Evolutionary conservation across 1,139 yeast species (phyloP).

Genomic region (Diutina siamensis): DNA sequence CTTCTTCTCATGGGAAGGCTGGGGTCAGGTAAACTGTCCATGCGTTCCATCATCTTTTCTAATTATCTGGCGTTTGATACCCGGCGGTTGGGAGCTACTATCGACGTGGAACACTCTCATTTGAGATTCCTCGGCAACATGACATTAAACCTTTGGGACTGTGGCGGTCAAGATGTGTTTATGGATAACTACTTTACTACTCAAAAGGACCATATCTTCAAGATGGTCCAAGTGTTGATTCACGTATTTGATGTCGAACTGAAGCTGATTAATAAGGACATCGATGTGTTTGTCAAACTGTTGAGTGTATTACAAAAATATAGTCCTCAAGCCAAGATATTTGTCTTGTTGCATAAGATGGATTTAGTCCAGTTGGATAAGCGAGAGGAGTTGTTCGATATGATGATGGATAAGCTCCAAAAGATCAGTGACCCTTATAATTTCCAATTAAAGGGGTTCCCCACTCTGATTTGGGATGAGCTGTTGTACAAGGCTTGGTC

Average conservation of each 20-base stretch:
- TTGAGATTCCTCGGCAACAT: conserved; percentile 84
- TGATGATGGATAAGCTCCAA: conserved; percentile 76
- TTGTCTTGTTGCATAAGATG: conserved; percentile 90
- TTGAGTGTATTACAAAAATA: conserved; percentile 71
- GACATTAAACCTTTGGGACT: conserved; percentile 95
- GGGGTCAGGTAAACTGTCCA: conserved; percentile 94
- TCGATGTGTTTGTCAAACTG: conserved; percentile 81
- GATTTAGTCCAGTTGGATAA: conserved; percentile 85
- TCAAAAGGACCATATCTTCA: conserved; percentile 83
- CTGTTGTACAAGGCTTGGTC: conserved; percentile 96
- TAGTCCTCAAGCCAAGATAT: conserved; percentile 86
- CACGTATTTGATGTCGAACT: conserved; percentile 96
- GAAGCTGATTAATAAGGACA: conserved; percentile 84
- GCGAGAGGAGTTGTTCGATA: conserved; percentile 68
- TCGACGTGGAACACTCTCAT: conserved; percentile 96
- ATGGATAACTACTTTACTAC: conserved; percentile 40
- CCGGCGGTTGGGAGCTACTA: conserved; percentile 89
- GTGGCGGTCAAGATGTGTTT: conserved; percentile 96
- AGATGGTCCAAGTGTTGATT: conserved; percentile 93
- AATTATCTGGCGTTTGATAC: conserved; percentile 97
- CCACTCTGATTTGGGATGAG: conserved; percentile 98
- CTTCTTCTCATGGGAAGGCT: conserved; percentile 69
- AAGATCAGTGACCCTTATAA: conserved; percentile 71
- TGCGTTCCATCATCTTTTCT: conserved; percentile 91
- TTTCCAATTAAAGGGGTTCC: conserved; percentile 75